Base-by-base conservation (phyloP, 371 early-diverging fungal species). In the Apophysomyces elegans region DNA sequence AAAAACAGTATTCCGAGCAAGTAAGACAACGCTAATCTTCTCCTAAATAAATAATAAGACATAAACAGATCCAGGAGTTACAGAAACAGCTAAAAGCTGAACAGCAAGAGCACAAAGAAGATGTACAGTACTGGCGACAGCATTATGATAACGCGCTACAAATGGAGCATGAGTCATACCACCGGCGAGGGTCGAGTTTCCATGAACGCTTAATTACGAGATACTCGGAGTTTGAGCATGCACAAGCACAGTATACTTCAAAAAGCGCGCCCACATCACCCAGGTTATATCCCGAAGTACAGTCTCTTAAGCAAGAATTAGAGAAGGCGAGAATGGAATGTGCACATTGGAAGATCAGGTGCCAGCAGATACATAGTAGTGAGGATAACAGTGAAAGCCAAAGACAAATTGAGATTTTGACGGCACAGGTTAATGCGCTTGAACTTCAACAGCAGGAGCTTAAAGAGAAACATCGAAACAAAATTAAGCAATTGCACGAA, bases 241-340 rank as follows among this genome's bases (percentile, higher is more conserved):
- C 68, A 1, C 39, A 43, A 13, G 14, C 68, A 21, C 61, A 67
- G 44, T 21, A 67, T 6, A 26, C 41, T 13, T 11, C 50, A 13
- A 62, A 67, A n/a, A 71, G 68, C 58, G 68, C 61, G 0, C 68
- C 71, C 21, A 61, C 61, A 6, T 67, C 71, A 38, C 71, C 71
- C 1, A n/a, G 54, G 5, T 2, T 21, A n/a, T n/a, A 16, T 50
- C 7, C 21, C 9, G 21, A 1, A 58, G 44, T 4, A 0, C 39
- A 38, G 4, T 38, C 18, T 5, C 2, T 41, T 7, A 18, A 21
- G 16, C 16, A 41, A 16, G 43, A 38, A 14, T 39, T 37, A n/a
- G 59, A 37, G 5, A 59, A n/a, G 16, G 16, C 38, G 12, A 39
- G 9, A 7, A 41, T 13, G 38, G 12, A 58, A 38, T 7, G 37